Conservation (phyloP, 75 land plant genomes). For the Cryptomeria japonica region DNA sequence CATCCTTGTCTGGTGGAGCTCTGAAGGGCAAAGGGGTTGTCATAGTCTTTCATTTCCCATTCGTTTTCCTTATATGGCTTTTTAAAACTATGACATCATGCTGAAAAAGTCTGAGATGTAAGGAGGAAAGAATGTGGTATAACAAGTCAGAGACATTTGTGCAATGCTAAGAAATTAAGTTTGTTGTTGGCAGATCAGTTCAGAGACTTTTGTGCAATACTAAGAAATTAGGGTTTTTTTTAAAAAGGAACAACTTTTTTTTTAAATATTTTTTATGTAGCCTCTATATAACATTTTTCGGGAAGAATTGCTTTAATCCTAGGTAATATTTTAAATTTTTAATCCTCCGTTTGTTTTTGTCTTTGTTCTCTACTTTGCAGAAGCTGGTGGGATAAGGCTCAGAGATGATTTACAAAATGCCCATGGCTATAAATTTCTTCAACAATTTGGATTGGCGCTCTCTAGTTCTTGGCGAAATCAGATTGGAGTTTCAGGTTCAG, state of each 20-base stretch:
- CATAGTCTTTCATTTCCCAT: not conserved
- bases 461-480: constrained; percentile 36
- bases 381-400: constrained; percentile 76
- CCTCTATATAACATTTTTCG: not conserved
- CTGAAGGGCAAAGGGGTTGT: no score
- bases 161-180: not conserved
- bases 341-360: not conserved
- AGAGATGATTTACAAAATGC: constrained; percentile 97
- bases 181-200: not conserved
- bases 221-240: not conserved
- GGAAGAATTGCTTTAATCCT: not conserved
- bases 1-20: no score
- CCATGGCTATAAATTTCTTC: constrained; percentile 95
- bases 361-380: constrained; percentile 34
- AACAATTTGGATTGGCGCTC: constrained; percentile 73
- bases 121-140: not conserved
- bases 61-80: not conserved
- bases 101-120: not conserved
- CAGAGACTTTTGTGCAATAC: not conserved
- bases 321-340: not conserved
- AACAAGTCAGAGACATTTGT: not conserved
- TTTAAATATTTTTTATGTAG: not conserved
- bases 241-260: not conserved
- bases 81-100: not conserved
- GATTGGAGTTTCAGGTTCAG: constrained; percentile 18